Evolutionary conservation across 1,139 yeast species (phyloP).

Genomic region (Hyphopichia fennica): DNA sequence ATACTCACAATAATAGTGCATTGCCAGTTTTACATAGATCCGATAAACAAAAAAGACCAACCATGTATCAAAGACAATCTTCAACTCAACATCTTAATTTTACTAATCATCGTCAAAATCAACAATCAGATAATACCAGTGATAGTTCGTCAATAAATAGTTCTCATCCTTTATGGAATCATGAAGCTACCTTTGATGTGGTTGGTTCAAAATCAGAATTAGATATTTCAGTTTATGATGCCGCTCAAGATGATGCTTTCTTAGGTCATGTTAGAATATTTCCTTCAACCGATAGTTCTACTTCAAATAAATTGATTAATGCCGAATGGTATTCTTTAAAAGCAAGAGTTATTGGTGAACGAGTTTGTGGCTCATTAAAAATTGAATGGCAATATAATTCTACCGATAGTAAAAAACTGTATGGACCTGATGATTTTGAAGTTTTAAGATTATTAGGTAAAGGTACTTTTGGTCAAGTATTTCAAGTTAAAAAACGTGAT

Average conservation of each 20-base stretch:
- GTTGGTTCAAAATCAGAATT: slow-evolving; percentile 79
- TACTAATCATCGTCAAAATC: slow-evolving; percentile 3
- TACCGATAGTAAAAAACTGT: slow-evolving; percentile 64
- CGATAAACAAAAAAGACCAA: slow-evolving; percentile 30
- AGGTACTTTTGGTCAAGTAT: slow-evolving; percentile 97
- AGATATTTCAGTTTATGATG: slow-evolving; percentile 86
- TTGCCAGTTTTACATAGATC: slow-evolving; percentile 2
- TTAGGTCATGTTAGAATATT: slow-evolving; percentile 78
- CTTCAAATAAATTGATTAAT: slow-evolving; percentile 28
- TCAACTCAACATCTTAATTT: slow-evolving; percentile 56
- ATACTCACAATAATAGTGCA: slow-evolving; percentile 3
- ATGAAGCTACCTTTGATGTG: slow-evolving; percentile 89
- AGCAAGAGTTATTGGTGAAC: slow-evolving; percentile 74
- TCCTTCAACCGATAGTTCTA: slow-evolving; percentile 56
- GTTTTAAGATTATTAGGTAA: slow-evolving; percentile 86
- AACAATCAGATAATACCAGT: slow-evolving; percentile 4
- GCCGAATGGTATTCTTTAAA: slow-evolving; percentile 74
- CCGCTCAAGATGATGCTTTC: slow-evolving; percentile 76
- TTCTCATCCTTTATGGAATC: slow-evolving; percentile 82
- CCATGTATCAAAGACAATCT: slow-evolving; percentile 61
- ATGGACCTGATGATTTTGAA: slow-evolving; percentile 93
- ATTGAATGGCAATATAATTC: slow-evolving; percentile 73
- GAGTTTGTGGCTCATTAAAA: slow-evolving; percentile 73
- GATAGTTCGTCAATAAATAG: slow-evolving; percentile 25
- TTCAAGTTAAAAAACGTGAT: slow-evolving; percentile 88